Percentiles rank a stretch among this genome's conserved stretches.
phyloP scores from a whole-genome alignment of 225 moss, liverwort and hornwort species.

The Pleurozium schreberi region DNA sequence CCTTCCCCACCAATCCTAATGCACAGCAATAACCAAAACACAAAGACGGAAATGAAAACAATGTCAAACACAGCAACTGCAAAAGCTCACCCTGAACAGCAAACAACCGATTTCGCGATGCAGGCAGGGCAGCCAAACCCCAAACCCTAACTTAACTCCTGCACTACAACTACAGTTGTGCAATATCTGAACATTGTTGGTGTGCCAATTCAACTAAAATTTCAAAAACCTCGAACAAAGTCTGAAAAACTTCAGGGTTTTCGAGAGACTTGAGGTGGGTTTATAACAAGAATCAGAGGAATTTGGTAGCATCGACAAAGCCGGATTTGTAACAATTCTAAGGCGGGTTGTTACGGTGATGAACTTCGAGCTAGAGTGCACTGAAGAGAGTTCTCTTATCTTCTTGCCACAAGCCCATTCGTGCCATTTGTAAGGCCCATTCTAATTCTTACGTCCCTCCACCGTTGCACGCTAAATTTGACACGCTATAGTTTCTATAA shows the following conservation, averaged over 20 bases:
- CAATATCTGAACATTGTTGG: neutral
- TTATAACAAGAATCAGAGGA: neutral
- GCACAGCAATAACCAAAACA: neutral
- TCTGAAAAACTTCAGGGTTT: neutral
- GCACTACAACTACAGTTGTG: neutral
- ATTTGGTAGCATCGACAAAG: neutral
- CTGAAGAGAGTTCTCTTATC: neutral
- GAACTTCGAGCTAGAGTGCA: neutral
- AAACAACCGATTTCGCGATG: neutral
- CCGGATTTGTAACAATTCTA: neutral
- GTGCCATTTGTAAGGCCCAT: neutral
- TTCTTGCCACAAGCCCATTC: neutral
- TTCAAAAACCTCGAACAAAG: neutral
- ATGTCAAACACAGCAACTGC: neutral
- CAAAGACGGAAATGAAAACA: neutral
- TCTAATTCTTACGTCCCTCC: too few relatives aligned
- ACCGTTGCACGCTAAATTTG: neutral
- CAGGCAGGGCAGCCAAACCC: constrained; percentile 1
- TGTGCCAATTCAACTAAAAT: neutral
- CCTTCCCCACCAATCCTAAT: neutral
- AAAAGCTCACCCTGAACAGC: neutral
- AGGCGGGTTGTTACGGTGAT: neutral
- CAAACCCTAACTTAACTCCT: constrained; percentile 1
- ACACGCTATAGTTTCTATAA: neutral
- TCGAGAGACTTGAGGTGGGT: neutral